Evolutionary conservation across 2,329 filamentous ascomycete species (phyloP), one percentile per base, ranked within the genome.

Genomic region (Cordyceps cateniannulata): DNA sequence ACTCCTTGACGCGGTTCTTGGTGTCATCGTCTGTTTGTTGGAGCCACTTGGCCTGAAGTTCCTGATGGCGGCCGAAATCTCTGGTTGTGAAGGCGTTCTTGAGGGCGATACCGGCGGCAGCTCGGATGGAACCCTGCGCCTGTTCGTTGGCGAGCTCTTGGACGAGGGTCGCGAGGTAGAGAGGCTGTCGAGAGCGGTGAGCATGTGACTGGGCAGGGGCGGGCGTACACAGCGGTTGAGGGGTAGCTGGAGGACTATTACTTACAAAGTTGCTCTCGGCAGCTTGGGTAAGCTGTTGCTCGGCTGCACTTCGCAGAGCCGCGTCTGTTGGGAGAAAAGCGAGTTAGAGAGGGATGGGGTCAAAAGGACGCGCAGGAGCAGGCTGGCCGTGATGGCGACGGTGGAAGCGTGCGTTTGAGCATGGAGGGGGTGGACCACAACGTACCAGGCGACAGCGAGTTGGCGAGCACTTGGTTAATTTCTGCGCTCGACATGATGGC

Each of bases 31-130:
- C 89, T 67, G 93, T 88, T 72, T 90, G 86, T 73, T 88, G 85
- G 64, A 95, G 81, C 95, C 95, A 99, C 88, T 96, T 92, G 72
- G 86, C 84, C 79, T 98, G 95, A 62, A 98, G 85, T 74, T 96
- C 90, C 72, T 90, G 88, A 77, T 96, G 87, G 72, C 92, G 89
- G 70, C 86, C 80, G 71, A 88, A 88, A 77, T 99, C 95, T 81
- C 95, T 89, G 71, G 93, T 90, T 72, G 91, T 91, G 80, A 99
- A 98, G 70, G 95, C 90, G 83, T 99, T 99, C 81, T 99, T 99
- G 72, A 99, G 82, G 68, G 95, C 93, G 69, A 99, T 85, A 85
- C 93, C 95, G 69, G 95, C 95, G 68, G 95, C 93, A 68, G 91
- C 89, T 82, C 95, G 89, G 73, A 97, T 95, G 72, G 91, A 85